phyloP scores from a whole-genome alignment of 805 yeast genomes.

The Candida montana region DNA sequence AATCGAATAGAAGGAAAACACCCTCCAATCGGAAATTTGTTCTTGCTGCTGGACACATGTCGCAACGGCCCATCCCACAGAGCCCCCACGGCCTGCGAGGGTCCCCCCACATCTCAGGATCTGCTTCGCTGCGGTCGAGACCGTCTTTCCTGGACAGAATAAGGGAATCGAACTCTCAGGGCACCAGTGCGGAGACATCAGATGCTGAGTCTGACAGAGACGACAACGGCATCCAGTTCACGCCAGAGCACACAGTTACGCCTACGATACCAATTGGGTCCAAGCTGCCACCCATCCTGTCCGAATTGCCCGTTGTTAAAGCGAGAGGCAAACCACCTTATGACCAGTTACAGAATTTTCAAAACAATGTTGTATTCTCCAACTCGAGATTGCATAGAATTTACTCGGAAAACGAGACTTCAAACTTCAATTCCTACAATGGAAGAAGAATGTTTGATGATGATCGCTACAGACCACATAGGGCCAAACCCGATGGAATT shows the following conservation, averaged over 20 bases:
- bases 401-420: conserved; percentile 61
- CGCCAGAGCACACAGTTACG: conserved; percentile 5
- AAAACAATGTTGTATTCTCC: conserved; percentile 16
- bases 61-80: background rate
- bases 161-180: conserved; percentile 1
- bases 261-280: background rate
- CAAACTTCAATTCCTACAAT: conserved; percentile 49
- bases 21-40: too few species aligned
- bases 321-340: conserved; percentile 20
- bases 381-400: conserved; percentile 41
- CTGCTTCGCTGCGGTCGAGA: background rate
- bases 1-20: too few species aligned
- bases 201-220: conserved; percentile 3
- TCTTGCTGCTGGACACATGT: background rate
- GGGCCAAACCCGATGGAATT: conserved; percentile 2
- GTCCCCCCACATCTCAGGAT: background rate
- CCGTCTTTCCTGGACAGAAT: conserved; percentile 5
- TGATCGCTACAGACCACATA: conserved; percentile 42
- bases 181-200: conserved; percentile 4
- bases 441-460: conserved; percentile 54
- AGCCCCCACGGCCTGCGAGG: background rate
- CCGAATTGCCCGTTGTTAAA: conserved; percentile 9
- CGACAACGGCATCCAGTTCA: conserved; percentile 5
- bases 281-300: conserved; percentile 6
- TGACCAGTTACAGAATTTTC: conserved; percentile 16